Evolutionary conservation across 345 rosid genomes (phyloP), one percentile per base, ranked within the genome.

Genomic region (Lenwebbia sp.): DNA sequence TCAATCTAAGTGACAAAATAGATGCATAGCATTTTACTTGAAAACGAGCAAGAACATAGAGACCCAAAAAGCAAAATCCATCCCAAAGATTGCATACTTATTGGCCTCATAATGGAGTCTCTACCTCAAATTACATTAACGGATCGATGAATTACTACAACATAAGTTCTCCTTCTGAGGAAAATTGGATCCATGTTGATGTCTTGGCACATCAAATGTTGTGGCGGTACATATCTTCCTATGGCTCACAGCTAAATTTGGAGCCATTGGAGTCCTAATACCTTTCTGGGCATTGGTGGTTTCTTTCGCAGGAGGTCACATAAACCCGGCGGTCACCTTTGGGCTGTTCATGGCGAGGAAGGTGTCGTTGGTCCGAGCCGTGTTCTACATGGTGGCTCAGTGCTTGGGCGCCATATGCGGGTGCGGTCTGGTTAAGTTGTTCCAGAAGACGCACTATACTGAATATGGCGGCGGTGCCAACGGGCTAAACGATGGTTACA

Each of bases 351-450:
- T 91, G 87, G 93, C 90, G 8, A 88, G 93, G 87, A 91, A 91
- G 88, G 93, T 91, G 75, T 91, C 91, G 9, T 54, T 91, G 86
- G 89, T 90, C 30, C 85, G 93, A 54, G 91, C 93, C 23, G 22
- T 91, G 14, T 5, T 89, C 76, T 91, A 91, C 86, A 91, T 91
- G 87, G 90, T 57, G 84, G 93, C 93, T 58, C 93, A 91, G 89
- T 90, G 93, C 87, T 58, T 88, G 65, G 93, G 93, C n/a, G 93
- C 93, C 37, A 60, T 91, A 7, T 91, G 93, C 23, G 93, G 91
- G 22, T 91, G 91, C 57, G 93, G 91, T 41, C 91, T 91, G 1
- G 93, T 88, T 84, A 91, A 91, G n/a, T 89, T 87, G 17, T 91
- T 91, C 90, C 93, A 91, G 62, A 89, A 87, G 84, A 83, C 90